phyloP scores from a whole-genome alignment of 1,284 basidiomycete genomes.

The Puccinia hordei region DNA sequence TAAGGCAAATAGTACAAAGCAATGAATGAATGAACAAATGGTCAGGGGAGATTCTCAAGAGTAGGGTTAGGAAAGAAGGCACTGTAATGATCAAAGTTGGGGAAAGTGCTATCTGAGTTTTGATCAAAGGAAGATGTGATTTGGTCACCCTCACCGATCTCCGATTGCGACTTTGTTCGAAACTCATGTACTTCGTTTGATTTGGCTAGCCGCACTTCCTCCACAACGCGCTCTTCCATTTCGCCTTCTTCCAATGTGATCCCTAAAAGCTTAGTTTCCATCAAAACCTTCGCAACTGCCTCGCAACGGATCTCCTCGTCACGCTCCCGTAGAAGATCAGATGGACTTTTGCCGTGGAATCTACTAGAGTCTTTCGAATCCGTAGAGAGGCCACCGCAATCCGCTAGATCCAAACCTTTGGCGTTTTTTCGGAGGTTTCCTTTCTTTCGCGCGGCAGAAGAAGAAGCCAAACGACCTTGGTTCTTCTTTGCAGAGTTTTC shows the following conservation, averaged over 20 bases:
- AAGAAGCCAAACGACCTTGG: constrained; percentile 2
- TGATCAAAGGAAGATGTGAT: not conserved
- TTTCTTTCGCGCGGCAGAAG: constrained; percentile 28
- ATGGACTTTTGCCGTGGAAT: not conserved
- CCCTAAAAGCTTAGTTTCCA: constrained; percentile 45
- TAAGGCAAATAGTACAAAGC: too few species aligned
- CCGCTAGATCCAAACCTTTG: not conserved
- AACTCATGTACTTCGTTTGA: constrained; percentile 21
- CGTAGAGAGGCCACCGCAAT: not conserved
- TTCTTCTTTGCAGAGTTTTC: constrained; percentile 51
- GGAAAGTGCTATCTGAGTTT: not conserved
- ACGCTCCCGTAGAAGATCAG: constrained; percentile 23
- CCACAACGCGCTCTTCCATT: constrained; percentile 43
- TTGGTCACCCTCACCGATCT: not conserved
- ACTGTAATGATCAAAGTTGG: not conserved
- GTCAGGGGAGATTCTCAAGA: too few species aligned
- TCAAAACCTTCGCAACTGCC: constrained; percentile 40
- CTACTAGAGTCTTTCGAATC: not conserved
- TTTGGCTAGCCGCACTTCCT: constrained; percentile 31
- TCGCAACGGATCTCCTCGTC: constrained; percentile 48
- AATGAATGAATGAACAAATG: too few species aligned
- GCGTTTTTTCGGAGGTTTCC: constrained; percentile 15
- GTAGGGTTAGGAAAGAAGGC: too few species aligned
- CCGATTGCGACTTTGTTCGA: not conserved
- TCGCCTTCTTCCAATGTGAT: constrained; percentile 42